phyloP scores from a whole-genome alignment of 1,284 basidiomycete genomes.

The Apiotrichum veenhuisii region DNA sequence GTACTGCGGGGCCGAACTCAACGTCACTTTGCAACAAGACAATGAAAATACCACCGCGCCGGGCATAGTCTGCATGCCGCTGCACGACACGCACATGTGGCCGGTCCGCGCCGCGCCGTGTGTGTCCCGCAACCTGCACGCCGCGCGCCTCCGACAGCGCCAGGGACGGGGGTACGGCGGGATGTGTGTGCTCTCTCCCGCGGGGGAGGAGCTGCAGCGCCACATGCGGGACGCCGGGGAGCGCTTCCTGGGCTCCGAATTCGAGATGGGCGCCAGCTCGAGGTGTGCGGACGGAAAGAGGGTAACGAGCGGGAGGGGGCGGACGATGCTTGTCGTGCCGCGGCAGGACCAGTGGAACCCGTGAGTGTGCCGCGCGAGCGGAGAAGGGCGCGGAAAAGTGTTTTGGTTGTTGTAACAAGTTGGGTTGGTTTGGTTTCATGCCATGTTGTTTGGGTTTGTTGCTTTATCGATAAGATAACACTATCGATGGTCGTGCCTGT shows the following conservation, averaged over 20 bases:
- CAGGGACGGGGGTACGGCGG: constrained; percentile 13
- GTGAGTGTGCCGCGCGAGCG: constrained; percentile 28
- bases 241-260: constrained; percentile 31
- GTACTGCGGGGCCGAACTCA: constrained; percentile 19
- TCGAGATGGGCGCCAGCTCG: constrained; percentile 11
- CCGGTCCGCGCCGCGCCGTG: constrained; percentile 41
- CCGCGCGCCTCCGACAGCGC: not conserved
- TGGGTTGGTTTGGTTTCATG: too few relatives aligned
- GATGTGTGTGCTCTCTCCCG: constrained; percentile 27
- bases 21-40: too few relatives aligned
- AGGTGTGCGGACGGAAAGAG: constrained; percentile 19
- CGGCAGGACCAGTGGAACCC: constrained; percentile 46
- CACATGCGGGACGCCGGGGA: constrained; percentile 42
- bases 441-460: too few relatives aligned
- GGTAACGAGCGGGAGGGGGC: too few relatives aligned
- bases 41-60: not conserved
- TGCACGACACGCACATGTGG: constrained; percentile 39
- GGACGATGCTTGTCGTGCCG: constrained; percentile 36
- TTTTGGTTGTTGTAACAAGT: too few relatives aligned
- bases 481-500: too few relatives aligned
- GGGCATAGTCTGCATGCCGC: constrained; percentile 25
- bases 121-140: constrained; percentile 28
- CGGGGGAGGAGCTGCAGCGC: constrained; percentile 22
- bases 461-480: too few relatives aligned
- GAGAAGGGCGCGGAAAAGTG: too few relatives aligned